These are phyloP conservation scores for Mycena vulgaris DNA, from an alignment of 768 basidiomycete species.

Conservation along the genomic window DNA sequence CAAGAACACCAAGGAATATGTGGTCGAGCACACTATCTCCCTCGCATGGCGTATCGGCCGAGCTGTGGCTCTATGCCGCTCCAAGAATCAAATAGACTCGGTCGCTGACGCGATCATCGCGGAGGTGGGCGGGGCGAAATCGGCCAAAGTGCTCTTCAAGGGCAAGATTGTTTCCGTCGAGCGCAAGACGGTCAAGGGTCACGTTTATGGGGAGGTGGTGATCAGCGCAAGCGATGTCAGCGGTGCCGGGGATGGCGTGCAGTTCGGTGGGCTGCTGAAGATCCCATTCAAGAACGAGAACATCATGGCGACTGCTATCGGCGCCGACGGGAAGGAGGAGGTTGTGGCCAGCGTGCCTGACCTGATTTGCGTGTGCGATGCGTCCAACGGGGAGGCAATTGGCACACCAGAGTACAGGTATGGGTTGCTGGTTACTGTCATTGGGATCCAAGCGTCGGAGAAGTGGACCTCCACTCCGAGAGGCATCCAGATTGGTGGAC, in stretches of 20 bases:
- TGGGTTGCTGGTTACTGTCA: constrained; percentile 65
- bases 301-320: constrained; percentile 55
- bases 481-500: constrained; percentile 66
- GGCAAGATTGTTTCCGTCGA: constrained; percentile 59
- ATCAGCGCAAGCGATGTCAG: constrained; percentile 47
- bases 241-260: constrained; percentile 46
- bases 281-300: constrained; percentile 75
- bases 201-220: constrained; percentile 56
- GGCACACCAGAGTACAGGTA: constrained; percentile 73
- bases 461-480: constrained; percentile 67
- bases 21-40: constrained; percentile 65
- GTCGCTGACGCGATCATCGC: constrained; percentile 53
- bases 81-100: constrained; percentile 56
- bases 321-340: constrained; percentile 47
- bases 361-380: constrained; percentile 69
- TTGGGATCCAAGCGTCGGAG: constrained; percentile 67
- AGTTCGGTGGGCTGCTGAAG: constrained; percentile 48
- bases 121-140: constrained; percentile 52
- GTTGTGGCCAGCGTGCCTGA: constrained; percentile 69
- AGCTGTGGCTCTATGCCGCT: constrained; percentile 63
- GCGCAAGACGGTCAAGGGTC: constrained; percentile 57
- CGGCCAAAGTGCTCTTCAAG: constrained; percentile 45
- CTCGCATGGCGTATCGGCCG: constrained; percentile 74
- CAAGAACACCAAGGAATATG: constrained; percentile 47
- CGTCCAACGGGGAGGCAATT: constrained; percentile 65